Evolutionary conservation across 2,329 filamentous ascomycete genomes (phyloP).

Genomic region (Coniochaeta ligniaria): DNA sequence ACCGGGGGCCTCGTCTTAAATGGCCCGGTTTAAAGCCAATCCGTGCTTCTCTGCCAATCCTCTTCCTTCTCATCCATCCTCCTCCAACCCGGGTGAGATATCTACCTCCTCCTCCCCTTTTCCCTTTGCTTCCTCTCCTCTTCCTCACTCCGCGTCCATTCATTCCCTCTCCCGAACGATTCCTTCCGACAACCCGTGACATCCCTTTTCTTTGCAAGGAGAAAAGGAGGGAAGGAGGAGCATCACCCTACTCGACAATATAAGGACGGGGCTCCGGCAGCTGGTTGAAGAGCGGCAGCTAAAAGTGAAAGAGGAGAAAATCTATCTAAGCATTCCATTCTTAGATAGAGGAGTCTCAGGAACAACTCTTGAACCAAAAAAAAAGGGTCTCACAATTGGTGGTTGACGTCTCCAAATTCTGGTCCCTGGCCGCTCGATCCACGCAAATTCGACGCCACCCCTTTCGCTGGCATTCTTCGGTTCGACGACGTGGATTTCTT

Average conservation of each 20-base stretch:
- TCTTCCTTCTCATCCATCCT: constrained; percentile 46
- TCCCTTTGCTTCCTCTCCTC: constrained; percentile 14
- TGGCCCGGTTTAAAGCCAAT: constrained; percentile 28
- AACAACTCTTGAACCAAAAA: constrained; percentile 1
- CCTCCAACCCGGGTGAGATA: constrained; percentile 36
- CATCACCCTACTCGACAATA: constrained; percentile 16
- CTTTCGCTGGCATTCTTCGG: constrained; percentile 31
- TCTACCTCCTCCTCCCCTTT: constrained; percentile 31
- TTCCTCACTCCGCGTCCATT: constrained; percentile 38
- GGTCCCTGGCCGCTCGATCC: constrained; percentile 7
- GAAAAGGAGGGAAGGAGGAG: constrained; percentile 26
- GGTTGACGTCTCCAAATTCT: not conserved
- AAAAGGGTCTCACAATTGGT: constrained; percentile 5
- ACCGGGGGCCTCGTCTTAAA: constrained; percentile 33
- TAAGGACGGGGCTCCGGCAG: constrained; percentile 13
- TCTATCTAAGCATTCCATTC: constrained; percentile 1
- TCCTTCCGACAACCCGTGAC: constrained; percentile 32
- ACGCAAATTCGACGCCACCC: constrained; percentile 4
- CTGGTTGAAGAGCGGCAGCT: constrained; percentile 7
- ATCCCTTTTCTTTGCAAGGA: constrained; percentile 18
- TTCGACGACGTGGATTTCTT: constrained; percentile 33
- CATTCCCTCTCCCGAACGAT: constrained; percentile 45
- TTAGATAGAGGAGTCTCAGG: constrained; percentile 2
- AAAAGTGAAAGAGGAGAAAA: not conserved
- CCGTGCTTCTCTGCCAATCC: constrained; percentile 45